Conservation (phyloP, 208 protist species). For the Vickermania spadyakhi region DNA sequence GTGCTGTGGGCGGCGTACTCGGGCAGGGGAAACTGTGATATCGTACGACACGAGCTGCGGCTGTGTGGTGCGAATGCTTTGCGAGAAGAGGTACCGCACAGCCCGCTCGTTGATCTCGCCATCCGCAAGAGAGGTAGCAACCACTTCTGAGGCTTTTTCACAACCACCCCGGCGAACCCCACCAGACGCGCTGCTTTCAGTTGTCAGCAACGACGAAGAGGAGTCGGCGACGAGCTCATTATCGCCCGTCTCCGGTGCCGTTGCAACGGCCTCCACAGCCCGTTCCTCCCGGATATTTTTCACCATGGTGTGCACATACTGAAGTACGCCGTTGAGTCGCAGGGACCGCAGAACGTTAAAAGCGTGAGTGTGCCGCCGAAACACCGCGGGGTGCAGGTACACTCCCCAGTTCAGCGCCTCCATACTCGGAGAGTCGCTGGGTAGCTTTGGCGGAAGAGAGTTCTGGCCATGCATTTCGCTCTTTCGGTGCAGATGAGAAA, state of each 20-base stretch:
- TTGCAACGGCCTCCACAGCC: neutral
- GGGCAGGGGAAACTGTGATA: neutral
- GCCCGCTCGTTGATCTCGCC: neutral
- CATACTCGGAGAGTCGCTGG: too few species aligned
- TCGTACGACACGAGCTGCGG: slow-evolving; percentile 18
- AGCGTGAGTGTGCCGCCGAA: neutral
- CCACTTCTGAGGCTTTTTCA: neutral
- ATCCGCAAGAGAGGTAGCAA: neutral
- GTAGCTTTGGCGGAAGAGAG: too few species aligned
- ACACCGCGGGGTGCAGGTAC: neutral
- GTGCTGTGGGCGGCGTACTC: neutral
- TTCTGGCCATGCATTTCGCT: too few species aligned
- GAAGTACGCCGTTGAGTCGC: neutral
- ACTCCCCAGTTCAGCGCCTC: neutral
- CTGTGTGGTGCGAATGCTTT: slow-evolving; percentile 1
- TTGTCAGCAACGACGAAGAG: neutral
- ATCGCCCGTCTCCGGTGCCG: neutral
- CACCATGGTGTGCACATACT: neutral
- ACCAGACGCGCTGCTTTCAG: neutral
- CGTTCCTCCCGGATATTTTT: neutral
- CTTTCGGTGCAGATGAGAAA: too few species aligned
- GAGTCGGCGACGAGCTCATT: neutral
- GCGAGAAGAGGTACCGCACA: neutral
- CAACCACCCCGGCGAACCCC: neutral
- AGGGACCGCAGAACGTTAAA: neutral